A percentile compares a stretch with the other conserved stretches of the same genome.
Conservation (phyloP, 257 asterid genomes). For the Solanum pennellii region DNA sequence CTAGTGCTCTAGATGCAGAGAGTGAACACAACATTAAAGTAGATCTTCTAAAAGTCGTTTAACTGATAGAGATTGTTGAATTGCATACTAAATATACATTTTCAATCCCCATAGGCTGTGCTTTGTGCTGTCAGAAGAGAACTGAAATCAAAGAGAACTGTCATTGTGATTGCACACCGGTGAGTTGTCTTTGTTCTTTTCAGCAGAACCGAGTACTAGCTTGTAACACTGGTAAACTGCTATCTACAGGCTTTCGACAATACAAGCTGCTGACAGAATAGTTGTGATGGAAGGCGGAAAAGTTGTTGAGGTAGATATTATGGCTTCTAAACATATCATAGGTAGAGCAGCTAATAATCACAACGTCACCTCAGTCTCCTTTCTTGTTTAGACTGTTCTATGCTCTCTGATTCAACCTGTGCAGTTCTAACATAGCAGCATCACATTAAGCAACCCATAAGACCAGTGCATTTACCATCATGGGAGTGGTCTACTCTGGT, state of each 20-base stretch:
- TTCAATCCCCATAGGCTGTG: conserved; percentile 40
- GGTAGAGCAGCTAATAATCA: background rate
- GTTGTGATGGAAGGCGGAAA: conserved; percentile 80
- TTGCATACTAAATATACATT: conserved; percentile 1
- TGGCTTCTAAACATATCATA: background rate
- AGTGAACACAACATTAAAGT: conserved; percentile 94
- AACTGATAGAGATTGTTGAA: background rate
- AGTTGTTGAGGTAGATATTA: conserved; percentile 60
- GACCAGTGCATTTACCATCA: background rate
- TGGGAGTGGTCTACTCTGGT: background rate
- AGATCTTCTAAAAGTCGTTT: background rate
- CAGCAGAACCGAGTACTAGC: background rate
- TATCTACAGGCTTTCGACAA: conserved; percentile 69
- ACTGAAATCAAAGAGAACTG: conserved; percentile 51
- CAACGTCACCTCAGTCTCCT: background rate
- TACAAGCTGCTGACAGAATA: conserved; percentile 80
- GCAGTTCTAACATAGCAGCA: background rate
- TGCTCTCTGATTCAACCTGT: background rate
- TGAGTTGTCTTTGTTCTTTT: conserved; percentile 5
- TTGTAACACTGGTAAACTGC: conserved; percentile 6
- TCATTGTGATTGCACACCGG: conserved; percentile 85
- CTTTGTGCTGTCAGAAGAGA: conserved; percentile 57
- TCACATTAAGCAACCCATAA: background rate
- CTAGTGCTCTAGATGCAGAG: conserved; percentile 96
- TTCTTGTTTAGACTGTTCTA: background rate